Evolutionary conservation across 345 rosid genomes (phyloP), one percentile per base, ranked within the genome.

Genomic region (Moringa oleifera): DNA sequence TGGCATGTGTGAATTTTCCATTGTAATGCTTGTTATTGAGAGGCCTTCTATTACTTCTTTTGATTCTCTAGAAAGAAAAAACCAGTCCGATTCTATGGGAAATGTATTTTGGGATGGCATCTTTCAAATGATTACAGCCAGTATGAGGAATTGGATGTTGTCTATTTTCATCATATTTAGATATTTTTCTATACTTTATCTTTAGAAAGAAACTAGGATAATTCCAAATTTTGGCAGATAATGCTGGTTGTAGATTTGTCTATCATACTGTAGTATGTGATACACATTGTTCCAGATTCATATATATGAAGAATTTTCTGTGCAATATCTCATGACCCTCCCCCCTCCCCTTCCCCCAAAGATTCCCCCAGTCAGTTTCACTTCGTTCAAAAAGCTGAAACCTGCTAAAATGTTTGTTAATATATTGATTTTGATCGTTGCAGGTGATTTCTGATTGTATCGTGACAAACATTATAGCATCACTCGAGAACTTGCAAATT

Each of bases 371-470:
- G 3, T 28, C 8, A 2, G 33, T 28, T 28, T 28, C 33, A 28
- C 33, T 28, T 28, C 33, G 3, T 28, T 28, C 5, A 28, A 28
- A n/a, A n/a, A n/a, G n/a, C 33, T 28, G 5, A 28, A n/a, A n/a
- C n/a, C 33, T 28, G 5, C 33, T 28, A 3, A 28, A 28, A 28
- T 28, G 33, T 2, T 28, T 28, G 33, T 28, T 28, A 28, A 3
- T 28, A 28, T 28, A 28, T 28, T 2, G 33, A 28, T 28, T 28
- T 11, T 33, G 5, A 15, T 55, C 18, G 51, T 67, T 62, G 58
- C 76, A 90, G 97, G 81, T 79, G 20, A 75, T 90, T 66, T 82
- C 89, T 46, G 95, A 88, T 69, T 46, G 63, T 60, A 65, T 73
- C 68, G 36, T 91, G 64, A 73, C 58, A 50, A 73, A 76, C 59